A percentile compares a stretch with the other conserved stretches of the same genome.
phyloP scores from a whole-genome alignment of 257 asterid genomes.

The Solanum okadae region DNA sequence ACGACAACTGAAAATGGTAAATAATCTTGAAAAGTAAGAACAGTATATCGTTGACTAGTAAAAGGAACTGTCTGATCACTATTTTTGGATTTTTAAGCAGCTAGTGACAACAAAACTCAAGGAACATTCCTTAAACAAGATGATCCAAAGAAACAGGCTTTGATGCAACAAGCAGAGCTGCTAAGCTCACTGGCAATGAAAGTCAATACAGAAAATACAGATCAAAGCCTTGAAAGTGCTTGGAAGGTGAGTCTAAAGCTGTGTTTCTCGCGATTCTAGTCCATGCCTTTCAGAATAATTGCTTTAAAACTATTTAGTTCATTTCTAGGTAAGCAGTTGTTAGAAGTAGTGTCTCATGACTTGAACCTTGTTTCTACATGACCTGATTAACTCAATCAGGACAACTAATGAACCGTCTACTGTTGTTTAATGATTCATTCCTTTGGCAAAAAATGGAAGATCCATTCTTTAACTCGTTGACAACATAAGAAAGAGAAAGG shows the following conservation, averaged over 20 bases:
- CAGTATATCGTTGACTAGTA: not conserved
- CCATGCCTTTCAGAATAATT: not conserved
- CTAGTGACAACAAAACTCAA: constrained; percentile 29
- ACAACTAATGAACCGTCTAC: not conserved
- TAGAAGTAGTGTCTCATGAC: not conserved
- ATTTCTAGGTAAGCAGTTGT: not conserved
- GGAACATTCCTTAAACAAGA: constrained; percentile 76
- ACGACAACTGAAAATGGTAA: constrained; percentile 22
- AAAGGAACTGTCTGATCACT: not conserved
- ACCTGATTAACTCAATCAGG: not conserved
- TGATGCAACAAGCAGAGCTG: constrained; percentile 92
- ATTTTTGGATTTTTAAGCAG: constrained; percentile 27
- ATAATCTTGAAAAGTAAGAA: not conserved
- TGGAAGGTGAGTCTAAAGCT: constrained; percentile 53
- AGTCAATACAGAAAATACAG: constrained; percentile 69
- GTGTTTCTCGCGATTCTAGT: not conserved
- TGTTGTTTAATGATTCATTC: not conserved
- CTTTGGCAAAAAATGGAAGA: not conserved
- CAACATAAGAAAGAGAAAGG: not conserved
- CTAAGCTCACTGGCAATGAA: constrained; percentile 87
- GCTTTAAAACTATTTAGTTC: not conserved
- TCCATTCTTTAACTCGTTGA: not conserved
- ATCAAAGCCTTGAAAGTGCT: constrained; percentile 75
- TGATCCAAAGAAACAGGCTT: constrained; percentile 74
- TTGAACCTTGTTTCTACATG: not conserved